Evolutionary conservation across 495 filamentous ascomycete genomes (phyloP).

Genomic region (Aspergillus avenaceus): DNA sequence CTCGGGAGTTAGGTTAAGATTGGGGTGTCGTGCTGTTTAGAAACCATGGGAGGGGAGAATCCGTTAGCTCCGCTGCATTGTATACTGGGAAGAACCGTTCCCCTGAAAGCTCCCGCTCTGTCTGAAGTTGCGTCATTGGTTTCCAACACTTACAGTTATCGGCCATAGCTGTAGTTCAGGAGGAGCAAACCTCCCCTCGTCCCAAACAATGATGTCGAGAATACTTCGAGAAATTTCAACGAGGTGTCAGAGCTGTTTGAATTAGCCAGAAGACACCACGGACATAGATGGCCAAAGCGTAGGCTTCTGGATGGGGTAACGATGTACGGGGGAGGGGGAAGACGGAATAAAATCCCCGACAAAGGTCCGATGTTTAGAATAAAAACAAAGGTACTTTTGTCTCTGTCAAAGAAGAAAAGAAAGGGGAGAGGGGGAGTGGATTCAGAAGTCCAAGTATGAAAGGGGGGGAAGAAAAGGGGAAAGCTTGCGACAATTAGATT

Average conservation of each 20-base stretch:
- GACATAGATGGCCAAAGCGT: conserved; percentile 31
- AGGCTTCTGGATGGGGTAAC: conserved; percentile 11
- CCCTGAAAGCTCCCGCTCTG: conserved; percentile 22
- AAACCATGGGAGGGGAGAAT: conserved; percentile 9
- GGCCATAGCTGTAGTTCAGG: conserved; percentile 35
- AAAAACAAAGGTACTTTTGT: not conserved
- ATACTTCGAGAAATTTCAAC: not conserved
- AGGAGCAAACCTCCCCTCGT: conserved; percentile 34
- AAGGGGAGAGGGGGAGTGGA: conserved; percentile 1
- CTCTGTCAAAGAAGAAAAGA: not conserved
- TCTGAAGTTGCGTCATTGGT: not conserved
- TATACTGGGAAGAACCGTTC: conserved; percentile 13
- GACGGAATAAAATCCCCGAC: not conserved
- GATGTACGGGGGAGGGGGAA: not conserved
- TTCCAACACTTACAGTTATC: conserved; percentile 29
- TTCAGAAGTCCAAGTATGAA: conserved; percentile 1
- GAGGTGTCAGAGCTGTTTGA: conserved; percentile 16
- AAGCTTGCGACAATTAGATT: conserved; percentile 3
- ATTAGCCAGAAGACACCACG: conserved; percentile 25
- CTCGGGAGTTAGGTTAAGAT: conserved; percentile 82
- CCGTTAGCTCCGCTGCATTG: conserved; percentile 24
- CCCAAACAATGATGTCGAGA: conserved; percentile 4
- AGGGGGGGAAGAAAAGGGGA: not conserved
- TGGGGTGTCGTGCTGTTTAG: conserved; percentile 47
- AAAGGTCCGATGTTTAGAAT: not conserved